A percentile compares a stretch with the other conserved stretches of the same genome.
phyloP scores from a whole-genome alignment of 2,329 filamentous ascomycete genomes.

The Phaeoacremonium minimum region DNA sequence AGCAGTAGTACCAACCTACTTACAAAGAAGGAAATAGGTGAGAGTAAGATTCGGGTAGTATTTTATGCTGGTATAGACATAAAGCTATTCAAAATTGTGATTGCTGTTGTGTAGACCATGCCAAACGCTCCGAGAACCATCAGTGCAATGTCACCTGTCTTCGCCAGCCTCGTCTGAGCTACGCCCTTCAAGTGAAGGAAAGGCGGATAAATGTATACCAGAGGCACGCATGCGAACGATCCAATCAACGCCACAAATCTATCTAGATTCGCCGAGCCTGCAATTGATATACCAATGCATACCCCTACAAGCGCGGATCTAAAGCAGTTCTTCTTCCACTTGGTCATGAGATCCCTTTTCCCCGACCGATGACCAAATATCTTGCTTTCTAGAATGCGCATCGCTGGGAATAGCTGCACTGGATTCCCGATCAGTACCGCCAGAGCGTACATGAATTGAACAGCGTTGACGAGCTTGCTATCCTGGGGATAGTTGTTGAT shows the following conservation, averaged over 20 bases:
- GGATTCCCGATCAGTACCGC: slow-evolving; percentile 71
- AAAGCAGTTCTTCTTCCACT: slow-evolving; percentile 74
- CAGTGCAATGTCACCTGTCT: slow-evolving; percentile 55
- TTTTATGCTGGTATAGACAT: too few relatives aligned
- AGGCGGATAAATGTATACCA: slow-evolving; percentile 75
- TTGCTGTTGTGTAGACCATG: slow-evolving; percentile 67
- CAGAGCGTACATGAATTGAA: slow-evolving; percentile 70
- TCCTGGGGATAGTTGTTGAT: slow-evolving; percentile 72
- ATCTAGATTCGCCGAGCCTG: slow-evolving; percentile 66
- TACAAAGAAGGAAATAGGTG: too few relatives aligned
- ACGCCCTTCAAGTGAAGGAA: slow-evolving; percentile 66
- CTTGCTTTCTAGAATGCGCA: slow-evolving; percentile 65
- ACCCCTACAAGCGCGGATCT: slow-evolving; percentile 51
- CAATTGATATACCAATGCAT: slow-evolving; percentile 57
- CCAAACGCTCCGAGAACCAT: slow-evolving; percentile 60
- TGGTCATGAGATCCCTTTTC: slow-evolving; percentile 59
- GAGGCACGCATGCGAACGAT: slow-evolving; percentile 67
- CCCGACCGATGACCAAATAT: slow-evolving; percentile 66
- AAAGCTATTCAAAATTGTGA: slow-evolving; percentile 49
- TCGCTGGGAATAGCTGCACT: slow-evolving; percentile 70
- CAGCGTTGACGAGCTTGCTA: slow-evolving; percentile 68
- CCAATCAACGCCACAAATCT: slow-evolving; percentile 73
- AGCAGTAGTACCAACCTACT: too few relatives aligned
- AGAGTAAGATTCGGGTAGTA: too few relatives aligned
- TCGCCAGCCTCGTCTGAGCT: slow-evolving; percentile 51